Percentiles rank a stretch among this genome's conserved stretches.
Evolutionary conservation across 73 alveolate species (phyloP).

Genomic region (Uronychia binucleata): DNA sequence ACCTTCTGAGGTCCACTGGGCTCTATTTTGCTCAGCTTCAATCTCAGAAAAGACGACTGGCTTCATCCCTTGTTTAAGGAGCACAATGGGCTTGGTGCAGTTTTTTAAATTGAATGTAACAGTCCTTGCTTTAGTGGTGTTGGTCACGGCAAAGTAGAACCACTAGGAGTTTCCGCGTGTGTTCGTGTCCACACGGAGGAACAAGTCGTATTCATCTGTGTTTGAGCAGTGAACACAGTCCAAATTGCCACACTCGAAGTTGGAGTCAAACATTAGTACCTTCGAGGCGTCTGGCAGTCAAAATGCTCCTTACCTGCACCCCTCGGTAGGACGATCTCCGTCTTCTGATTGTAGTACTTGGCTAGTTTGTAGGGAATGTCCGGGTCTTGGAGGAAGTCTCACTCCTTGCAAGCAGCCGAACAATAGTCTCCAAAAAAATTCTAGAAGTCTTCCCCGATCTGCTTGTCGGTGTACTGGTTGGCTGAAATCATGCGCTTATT

Average conservation of each 20-base stretch:
- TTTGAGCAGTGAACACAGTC: constrained; percentile 28
- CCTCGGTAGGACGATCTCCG: not conserved
- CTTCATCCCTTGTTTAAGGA: not conserved
- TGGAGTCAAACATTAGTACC: constrained; percentile 31
- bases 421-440: not conserved
- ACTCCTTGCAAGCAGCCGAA: not conserved
- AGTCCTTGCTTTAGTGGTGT: constrained; percentile 31
- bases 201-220: constrained; percentile 21
- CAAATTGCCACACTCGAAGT: constrained; percentile 44
- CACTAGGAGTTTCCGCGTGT: constrained; percentile 45
- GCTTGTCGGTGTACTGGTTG: not conserved
- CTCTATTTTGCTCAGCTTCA: constrained; percentile 35
- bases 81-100: constrained; percentile 15
- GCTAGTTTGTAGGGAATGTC: not conserved
- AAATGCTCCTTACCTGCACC: not conserved
- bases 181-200: constrained; percentile 40
- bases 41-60: constrained; percentile 68
- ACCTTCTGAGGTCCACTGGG: constrained; percentile 2
- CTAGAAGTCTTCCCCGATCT: not conserved
- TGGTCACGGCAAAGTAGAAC: constrained; percentile 66
- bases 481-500: not conserved
- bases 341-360: not conserved
- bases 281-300: not conserved
- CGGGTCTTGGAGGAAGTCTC: not conserved
- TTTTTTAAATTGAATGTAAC: constrained; percentile 34